Evolutionary conservation across 805 yeast species (phyloP).

Genomic region (Brettanomyces anomalus): DNA sequence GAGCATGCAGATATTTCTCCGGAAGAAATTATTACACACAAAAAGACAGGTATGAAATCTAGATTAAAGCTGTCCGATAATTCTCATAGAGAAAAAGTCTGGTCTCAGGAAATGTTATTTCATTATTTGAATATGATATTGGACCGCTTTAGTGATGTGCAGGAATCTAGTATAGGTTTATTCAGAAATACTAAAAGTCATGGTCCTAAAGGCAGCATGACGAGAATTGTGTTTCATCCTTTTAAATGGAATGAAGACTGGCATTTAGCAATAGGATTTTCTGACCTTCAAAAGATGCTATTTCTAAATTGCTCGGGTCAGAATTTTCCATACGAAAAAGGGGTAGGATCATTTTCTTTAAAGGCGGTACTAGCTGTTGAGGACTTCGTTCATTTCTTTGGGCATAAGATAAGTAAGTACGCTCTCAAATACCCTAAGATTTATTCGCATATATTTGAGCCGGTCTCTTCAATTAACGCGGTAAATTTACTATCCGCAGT

Average conservation of each 20-base stretch:
- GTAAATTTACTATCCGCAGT: constrained; percentile 21
- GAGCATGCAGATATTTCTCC: constrained; percentile 19
- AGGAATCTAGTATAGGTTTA: constrained; percentile 11
- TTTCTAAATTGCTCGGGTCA: constrained; percentile 20
- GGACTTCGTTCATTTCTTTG: constrained; percentile 19
- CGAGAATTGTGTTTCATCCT: constrained; percentile 23
- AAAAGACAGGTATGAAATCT: constrained; percentile 18
- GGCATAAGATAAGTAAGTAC: constrained; percentile 19
- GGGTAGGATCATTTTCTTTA: constrained; percentile 13
- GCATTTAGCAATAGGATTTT: constrained; percentile 26
- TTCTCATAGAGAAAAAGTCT: constrained; percentile 18
- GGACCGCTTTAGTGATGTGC: constrained; percentile 15
- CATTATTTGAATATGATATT: constrained; percentile 21
- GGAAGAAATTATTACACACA: constrained; percentile 17
- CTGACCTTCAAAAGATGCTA: constrained; percentile 15
- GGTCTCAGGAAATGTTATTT: constrained; percentile 23
- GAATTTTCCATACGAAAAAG: neutral
- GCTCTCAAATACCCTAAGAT: constrained; percentile 20
- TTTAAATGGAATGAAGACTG: constrained; percentile 23
- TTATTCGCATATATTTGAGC: constrained; percentile 17
- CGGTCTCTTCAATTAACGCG: constrained; percentile 18
- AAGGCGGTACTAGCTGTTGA: constrained; percentile 19
- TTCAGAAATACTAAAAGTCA: constrained; percentile 14
- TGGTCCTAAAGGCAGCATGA: constrained; percentile 19
- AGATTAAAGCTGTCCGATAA: constrained; percentile 20